Base-by-base conservation (phyloP, 495 filamentous ascomycete species). In the Diplogelasinospora grovesii region DNA sequence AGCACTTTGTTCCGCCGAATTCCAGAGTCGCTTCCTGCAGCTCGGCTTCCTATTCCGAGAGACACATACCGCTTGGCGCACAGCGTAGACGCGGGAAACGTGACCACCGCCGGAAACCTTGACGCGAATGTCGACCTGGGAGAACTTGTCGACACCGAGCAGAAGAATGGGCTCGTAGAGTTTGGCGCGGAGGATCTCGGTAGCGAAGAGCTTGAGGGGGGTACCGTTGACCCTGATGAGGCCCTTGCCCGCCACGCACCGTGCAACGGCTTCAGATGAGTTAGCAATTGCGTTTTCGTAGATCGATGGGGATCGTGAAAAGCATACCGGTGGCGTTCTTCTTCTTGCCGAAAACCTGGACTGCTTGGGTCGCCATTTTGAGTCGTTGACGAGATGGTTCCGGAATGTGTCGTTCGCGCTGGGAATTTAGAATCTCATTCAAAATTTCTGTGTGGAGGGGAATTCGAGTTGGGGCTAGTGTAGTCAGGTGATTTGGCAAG, bases 221-320 rank as follows among this genome's bases (percentile, higher is more conserved):
- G 87, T 83, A 69, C 92, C 92, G 77, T 98, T 98, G 64, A 97
- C 92, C 78, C 89, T 94, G 73, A 98, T 76, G 57, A 98, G 84
- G 68, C 92, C 92, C 52, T 61, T 59, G 52, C 60, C 60, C 41
- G 50, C 39, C 52, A 54, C 51, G 43, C 45, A 49, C 48, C 58
- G 57, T 32, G 60, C 60, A 43, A 63, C 60, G 45, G 60, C 60
- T 63, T 48, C 49, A 36, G 46, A 27, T 15, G 22, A 19, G 33
- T 45, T 46, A 38, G 43, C 34, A 39, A 25, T 45, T 41, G n/a
- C 11, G 23, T 20, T 4, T 30, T 26, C 19, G 19, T 40, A 13
- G 28, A 36, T 32, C 38, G 30, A 15, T 33, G n/a, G 20, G 25
- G 20, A 33, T 24, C n/a, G 24, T 35, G 19, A 49, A 34, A 35